Evolutionary conservation across 2,329 filamentous ascomycete species (phyloP), one percentile per base, ranked within the genome.

Genomic region (Cyanodermella asteris): DNA sequence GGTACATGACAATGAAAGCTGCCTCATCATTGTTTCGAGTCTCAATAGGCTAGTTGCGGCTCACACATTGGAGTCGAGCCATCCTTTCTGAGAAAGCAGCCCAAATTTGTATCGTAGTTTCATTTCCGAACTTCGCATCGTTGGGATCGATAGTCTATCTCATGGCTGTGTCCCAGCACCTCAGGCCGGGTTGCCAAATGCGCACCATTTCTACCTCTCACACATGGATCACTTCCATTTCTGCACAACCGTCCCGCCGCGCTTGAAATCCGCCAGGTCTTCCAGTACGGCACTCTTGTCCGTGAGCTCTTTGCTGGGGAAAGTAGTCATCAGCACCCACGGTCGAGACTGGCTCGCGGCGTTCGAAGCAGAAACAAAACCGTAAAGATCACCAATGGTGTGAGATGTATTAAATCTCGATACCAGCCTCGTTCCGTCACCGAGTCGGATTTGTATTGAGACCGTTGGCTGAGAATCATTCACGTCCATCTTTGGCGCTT

Each of bases 341-440:
- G 51, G 36, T 17, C 67, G 53, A 31, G 48, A 40, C 26, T 47
- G 46, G 32, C 55, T 59, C 9, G 46, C 43, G 0, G 62, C 42
- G 23, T 55, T 64, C 5, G 64, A 51, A 8, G 55, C 53, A 26
- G 53, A 45, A 22, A 72, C 65, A 37, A 72, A 72, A 20, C 51
- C 45, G 43, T 72, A 72, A 19, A 72, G 61, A 33, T 72, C 62
- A 20, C 65, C 66, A 29, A 72, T 56, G 1, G 66, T 72, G 38
- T 70, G 63, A 1, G 59, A 61, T 0, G 63, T 67, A 43, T 72
- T 72, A 51, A 72, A 72, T 13, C 66, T 56, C 12, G 61, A 64
- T 5, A 54, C 55, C 30, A 72, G 42, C 9, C 65, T 53, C 8
- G 65, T 64, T 17, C 67, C 67, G 35, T 72, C 65, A 13, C 64